Conservation (phyloP, 1,139 yeast genomes). For the Kazachstania sp. region DNA sequence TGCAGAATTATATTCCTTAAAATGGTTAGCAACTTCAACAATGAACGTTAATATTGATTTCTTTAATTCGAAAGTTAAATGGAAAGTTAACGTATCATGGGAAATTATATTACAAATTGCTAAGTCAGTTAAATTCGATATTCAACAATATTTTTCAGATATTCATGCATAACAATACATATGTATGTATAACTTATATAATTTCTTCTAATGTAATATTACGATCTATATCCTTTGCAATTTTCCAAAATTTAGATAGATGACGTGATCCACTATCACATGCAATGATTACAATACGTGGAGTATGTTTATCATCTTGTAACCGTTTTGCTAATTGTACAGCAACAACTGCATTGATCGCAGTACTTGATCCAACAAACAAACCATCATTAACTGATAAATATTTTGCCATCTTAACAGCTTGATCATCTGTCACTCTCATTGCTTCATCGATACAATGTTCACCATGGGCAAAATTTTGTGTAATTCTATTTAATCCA, state of each 20-base stretch:
- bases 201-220: conserved; percentile 29
- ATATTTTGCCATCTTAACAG: conserved; percentile 79
- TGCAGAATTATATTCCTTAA: conserved; percentile 53
- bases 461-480: conserved; percentile 70
- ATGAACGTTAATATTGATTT: conserved; percentile 39
- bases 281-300: conserved; percentile 73
- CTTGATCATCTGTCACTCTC: conserved; percentile 70
- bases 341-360: conserved; percentile 90
- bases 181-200: background rate
- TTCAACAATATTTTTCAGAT: conserved; percentile 42
- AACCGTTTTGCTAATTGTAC: conserved; percentile 50
- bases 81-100: conserved; percentile 64
- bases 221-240: conserved; percentile 37
- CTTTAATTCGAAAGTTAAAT: conserved; percentile 53
- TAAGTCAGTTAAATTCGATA: conserved; percentile 45
- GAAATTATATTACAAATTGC: conserved; percentile 45
- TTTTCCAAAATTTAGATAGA: conserved; percentile 84
- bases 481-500: conserved; percentile 79
- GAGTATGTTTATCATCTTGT: conserved; percentile 30
- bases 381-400: conserved; percentile 77
- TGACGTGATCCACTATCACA: conserved; percentile 92
- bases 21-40: conserved; percentile 38
- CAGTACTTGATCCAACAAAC: conserved; percentile 86
- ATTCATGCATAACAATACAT: background rate
- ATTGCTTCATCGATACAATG: conserved; percentile 65